Base-by-base conservation (phyloP, 179 eudicot species). In the Silene coronaria region DNA sequence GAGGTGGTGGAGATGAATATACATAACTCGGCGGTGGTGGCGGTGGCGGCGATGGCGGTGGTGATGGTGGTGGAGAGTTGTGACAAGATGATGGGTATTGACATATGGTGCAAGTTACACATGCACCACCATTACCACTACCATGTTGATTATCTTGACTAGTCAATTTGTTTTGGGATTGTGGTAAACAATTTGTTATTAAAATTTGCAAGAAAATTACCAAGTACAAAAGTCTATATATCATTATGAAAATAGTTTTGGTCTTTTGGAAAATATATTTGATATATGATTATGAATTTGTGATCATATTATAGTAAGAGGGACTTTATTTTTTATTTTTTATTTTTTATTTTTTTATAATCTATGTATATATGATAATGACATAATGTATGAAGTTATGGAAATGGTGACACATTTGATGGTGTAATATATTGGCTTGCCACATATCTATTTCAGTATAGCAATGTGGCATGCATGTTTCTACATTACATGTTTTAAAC, bases 11-110 rank as follows among this genome's bases (percentile, higher is more conserved):
- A 48, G 72, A 24, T 46, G 71, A 5, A 22, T 73, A 58, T 1
- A 46, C 19, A 27, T 42, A 58, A 64, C 68, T 21, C 22, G 72
- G 59, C 28, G 67, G 64, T 21, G 84, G 80, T 36, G 73, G 78
- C 5, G 84, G 80, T 36, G 73, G 78, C 5, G 64, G 59, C 0
- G 46, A 22, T 0, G 58, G 73, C 0, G 46, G 45, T 0, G 58
- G 73, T 13, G 73, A 51, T 7, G 62, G 83, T 6, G 82, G 68
- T 3, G 77, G 74, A 46, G 71, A 53, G 16, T 74, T 67, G 12
- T 73, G 78, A 61, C 86, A 84, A 19, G 38, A 6, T 28, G 86
- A 6, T 17, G 86, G 81, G 73, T 73, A 82, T 66, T 76, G 83
- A 46, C 89, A 86, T 14, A 80, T 12, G 0, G 83, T 30, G 38